Evolutionary conservation across 2,329 filamentous ascomycete species (phyloP).

Genomic region (Teratosphaeria epicoccoides): DNA sequence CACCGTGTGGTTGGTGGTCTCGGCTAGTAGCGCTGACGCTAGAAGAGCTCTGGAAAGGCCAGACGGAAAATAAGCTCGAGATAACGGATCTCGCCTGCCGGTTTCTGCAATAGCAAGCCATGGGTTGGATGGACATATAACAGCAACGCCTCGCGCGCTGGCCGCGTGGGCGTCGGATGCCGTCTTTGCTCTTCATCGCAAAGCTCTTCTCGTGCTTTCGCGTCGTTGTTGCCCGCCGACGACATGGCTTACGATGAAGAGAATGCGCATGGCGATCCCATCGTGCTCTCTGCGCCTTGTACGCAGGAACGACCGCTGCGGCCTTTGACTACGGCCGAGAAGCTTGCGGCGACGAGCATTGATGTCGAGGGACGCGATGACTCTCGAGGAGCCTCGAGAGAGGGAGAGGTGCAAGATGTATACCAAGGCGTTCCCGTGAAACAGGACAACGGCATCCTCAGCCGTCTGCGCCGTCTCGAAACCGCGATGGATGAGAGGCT

Average conservation of each 20-base stretch:
- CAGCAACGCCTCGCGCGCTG: background rate
- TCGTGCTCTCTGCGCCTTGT: background rate
- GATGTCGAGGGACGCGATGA: conserved; percentile 9
- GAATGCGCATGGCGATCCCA: background rate
- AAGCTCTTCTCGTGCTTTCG: background rate
- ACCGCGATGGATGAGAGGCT: conserved; percentile 35
- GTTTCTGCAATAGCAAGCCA: background rate
- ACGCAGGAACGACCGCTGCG: conserved; percentile 2
- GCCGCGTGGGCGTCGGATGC: background rate
- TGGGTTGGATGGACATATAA: background rate
- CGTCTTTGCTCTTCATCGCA: background rate
- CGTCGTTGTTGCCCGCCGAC: background rate
- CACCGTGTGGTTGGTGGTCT: background rate
- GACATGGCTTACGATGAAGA: conserved; percentile 2
- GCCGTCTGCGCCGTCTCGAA: conserved; percentile 28
- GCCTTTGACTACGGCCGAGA: conserved; percentile 21
- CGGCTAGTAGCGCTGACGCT: background rate
- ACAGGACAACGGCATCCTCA: conserved; percentile 21
- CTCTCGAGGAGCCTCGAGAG: conserved; percentile 7
- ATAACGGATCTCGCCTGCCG: background rate
- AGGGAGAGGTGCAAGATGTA: background rate
- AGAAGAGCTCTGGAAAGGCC: background rate
- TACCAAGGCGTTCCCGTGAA: conserved; percentile 6
- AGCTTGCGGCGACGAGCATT: conserved; percentile 17
- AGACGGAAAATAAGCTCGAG: background rate